phyloP scores from a whole-genome alignment of 208 protist genomes.

The Leishmania martiniquensis region DNA sequence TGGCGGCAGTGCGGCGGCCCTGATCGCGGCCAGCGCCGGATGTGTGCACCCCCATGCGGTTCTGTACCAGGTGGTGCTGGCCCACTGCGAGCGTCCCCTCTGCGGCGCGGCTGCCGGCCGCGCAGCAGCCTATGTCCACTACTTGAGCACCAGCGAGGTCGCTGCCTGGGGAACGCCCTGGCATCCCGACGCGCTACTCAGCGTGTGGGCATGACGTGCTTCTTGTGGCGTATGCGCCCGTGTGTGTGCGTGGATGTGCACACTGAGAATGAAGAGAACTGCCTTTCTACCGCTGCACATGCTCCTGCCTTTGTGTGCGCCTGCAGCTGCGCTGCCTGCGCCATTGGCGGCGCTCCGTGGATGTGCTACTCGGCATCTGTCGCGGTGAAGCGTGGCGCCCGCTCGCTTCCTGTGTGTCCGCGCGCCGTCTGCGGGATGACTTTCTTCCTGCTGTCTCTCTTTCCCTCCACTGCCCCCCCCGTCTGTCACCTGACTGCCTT shows the following conservation, averaged over 20 bases:
- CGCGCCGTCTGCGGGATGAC: neutral
- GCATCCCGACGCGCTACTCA: neutral
- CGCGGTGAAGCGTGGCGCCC: no score
- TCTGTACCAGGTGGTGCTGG: constrained; percentile 4
- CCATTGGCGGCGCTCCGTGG: neutral
- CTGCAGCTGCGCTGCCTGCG: neutral
- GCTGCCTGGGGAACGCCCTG: constrained; percentile 1
- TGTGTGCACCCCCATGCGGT: neutral
- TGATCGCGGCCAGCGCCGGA: neutral
- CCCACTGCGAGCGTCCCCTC: neutral
- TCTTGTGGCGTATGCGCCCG: neutral
- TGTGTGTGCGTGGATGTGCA: neutral
- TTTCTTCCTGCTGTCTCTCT: neutral
- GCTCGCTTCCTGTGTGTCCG: neutral
- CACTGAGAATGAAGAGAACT: neutral
- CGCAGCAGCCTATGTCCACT: neutral
- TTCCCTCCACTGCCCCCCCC: neutral
- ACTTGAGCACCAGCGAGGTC: neutral
- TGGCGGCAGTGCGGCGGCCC: neutral
- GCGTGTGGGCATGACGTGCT: constrained; percentile 1
- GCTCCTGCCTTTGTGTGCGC: neutral
- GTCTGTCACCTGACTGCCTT: neutral
- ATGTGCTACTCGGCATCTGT: neutral
- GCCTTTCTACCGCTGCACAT: no score
- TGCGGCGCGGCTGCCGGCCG: neutral